Percentiles rank a stretch among this genome's conserved stretches.
Conservation (phyloP, 1,139 yeast genomes). For the Pichiaceae sp. region DNA sequence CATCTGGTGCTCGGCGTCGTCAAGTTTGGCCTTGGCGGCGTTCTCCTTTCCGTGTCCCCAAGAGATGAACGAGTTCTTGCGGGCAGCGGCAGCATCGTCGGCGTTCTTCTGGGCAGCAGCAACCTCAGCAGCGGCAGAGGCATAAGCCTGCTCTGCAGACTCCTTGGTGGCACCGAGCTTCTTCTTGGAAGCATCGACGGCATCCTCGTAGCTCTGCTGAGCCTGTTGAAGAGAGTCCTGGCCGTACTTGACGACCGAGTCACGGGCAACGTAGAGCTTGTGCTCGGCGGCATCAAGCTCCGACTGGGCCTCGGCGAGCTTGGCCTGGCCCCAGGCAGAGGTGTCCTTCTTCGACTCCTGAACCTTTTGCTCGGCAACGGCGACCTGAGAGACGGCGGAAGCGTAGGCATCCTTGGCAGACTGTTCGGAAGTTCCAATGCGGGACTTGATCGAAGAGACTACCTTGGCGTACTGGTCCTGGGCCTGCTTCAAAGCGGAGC, state of each 20-base stretch:
- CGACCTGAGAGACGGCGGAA: neutral
- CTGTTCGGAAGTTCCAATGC: constrained; percentile 9
- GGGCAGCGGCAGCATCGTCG: neutral
- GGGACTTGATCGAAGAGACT: constrained; percentile 5
- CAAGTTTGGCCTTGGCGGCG: neutral
- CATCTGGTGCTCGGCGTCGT: neutral
- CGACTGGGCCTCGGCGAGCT: constrained; percentile 1
- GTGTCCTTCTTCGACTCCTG: constrained; percentile 8
- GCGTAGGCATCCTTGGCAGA: constrained; percentile 7
- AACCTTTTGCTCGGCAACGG: constrained; percentile 1
- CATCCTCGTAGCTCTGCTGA: neutral
- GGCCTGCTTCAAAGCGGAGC: constrained; percentile 9
- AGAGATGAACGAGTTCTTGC: neutral
- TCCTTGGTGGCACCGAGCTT: constrained; percentile 1
- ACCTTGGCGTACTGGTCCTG: constrained; percentile 8
- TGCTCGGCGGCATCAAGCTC: constrained; percentile 6
- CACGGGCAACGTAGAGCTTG: constrained; percentile 16
- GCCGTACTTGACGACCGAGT: constrained; percentile 3
- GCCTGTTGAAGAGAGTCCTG: constrained; percentile 2
- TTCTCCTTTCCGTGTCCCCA: constrained; percentile 3
- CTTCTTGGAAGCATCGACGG: neutral
- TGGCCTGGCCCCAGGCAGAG: constrained; percentile 4
- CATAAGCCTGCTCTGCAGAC: constrained; percentile 11
- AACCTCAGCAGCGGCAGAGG: constrained; percentile 14
- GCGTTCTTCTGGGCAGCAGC: constrained; percentile 22